Evolutionary conservation across 2,329 filamentous ascomycete species (phyloP).

Genomic region (Septoria petroselini): DNA sequence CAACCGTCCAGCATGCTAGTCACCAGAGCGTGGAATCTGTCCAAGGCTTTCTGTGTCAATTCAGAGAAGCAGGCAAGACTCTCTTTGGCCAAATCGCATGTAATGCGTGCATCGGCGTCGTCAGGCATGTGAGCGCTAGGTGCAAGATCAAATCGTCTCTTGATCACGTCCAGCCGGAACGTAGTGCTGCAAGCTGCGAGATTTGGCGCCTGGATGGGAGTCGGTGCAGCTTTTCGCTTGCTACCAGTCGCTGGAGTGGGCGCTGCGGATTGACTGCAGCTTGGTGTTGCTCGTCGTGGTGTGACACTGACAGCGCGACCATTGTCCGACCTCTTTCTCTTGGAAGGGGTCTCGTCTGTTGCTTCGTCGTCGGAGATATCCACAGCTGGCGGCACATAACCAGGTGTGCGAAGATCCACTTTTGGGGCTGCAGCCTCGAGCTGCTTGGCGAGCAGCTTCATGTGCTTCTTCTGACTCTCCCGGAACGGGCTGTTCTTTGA

Average conservation of each 20-base stretch:
- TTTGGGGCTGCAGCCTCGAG: conserved; percentile 35
- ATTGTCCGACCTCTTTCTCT: conserved; percentile 36
- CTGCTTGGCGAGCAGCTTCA: conserved; percentile 52
- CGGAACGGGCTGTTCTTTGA: conserved; percentile 42
- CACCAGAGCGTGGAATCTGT: conserved; percentile 31
- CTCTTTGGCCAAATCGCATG: conserved; percentile 30
- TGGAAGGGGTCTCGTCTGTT: conserved; percentile 26
- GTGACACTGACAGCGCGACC: conserved; percentile 9
- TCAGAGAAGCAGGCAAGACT: conserved; percentile 35
- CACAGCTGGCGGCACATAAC: conserved; percentile 20
- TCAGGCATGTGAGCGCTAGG: not conserved
- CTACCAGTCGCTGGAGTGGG: conserved; percentile 38
- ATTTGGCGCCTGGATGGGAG: not conserved
- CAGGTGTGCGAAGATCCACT: conserved; percentile 29
- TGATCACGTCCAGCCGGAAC: conserved; percentile 2
- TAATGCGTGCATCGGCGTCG: conserved; percentile 3
- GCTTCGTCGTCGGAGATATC: conserved; percentile 26
- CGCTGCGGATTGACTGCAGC: conserved; percentile 18
- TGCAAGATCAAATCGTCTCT: conserved; percentile 2
- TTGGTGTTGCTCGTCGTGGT: not conserved
- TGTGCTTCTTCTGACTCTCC: conserved; percentile 45
- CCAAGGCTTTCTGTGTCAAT: conserved; percentile 34
- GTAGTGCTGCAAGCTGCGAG: not conserved
- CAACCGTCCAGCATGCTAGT: conserved; percentile 16
- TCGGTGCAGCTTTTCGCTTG: not conserved